Percentiles rank a stretch among this genome's conserved stretches.
phyloP scores from a whole-genome alignment of 148 eudicot species.

The Chenopodium formosanum region DNA sequence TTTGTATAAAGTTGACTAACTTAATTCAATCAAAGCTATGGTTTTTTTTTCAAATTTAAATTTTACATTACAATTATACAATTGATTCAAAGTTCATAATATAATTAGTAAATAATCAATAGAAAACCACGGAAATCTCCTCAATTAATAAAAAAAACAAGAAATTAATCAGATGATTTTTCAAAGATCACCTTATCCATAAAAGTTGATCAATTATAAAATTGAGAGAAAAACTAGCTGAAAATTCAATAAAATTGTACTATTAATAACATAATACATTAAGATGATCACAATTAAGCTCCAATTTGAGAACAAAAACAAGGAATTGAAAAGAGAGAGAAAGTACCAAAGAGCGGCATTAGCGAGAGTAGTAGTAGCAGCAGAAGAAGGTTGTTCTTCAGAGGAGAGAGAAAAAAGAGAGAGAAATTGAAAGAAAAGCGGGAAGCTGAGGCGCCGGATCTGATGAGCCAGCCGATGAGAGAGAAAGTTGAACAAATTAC shows the following conservation, averaged over 20 bases:
- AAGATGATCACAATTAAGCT: neutral
- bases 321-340: neutral
- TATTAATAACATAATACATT: no score
- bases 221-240: no score
- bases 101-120: no score
- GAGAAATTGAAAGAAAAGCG: neutral
- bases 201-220: no score
- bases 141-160: no score
- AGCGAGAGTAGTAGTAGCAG: neutral
- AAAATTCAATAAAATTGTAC: no score
- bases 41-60: no score
- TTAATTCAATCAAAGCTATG: neutral
- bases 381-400: neutral
- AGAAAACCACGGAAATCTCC: neutral
- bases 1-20: no score
- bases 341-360: neutral
- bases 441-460: constrained; percentile 4
- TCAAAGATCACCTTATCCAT: no score
- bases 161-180: no score
- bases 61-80: neutral
- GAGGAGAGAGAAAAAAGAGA: neutral
- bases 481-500: neutral
- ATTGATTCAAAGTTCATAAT: neutral
- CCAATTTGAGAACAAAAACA: neutral
- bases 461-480: neutral